Percentiles rank a stretch among this genome's conserved stretches.
These are phyloP conservation scores for Diaporthe citri DNA, from an alignment of 2,329 filamentous ascomycete species.

Conservation along the genomic window DNA sequence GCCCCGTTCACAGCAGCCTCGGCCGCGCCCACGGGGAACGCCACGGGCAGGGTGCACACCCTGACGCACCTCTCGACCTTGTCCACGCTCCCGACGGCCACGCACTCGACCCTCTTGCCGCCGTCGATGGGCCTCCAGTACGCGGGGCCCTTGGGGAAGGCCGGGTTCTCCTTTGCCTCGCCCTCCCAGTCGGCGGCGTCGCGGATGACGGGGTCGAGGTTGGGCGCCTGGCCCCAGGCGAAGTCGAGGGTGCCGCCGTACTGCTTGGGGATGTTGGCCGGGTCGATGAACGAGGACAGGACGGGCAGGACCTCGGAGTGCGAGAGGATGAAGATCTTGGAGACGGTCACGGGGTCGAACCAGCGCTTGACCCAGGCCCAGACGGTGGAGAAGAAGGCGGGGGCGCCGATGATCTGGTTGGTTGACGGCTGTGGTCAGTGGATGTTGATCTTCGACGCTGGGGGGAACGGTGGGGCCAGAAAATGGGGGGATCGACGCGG, in stretches of 20 bases:
- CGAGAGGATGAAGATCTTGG: conserved; percentile 93
- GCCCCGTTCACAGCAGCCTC: conserved; percentile 32
- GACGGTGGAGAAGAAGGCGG: conserved; percentile 90
- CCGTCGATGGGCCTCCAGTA: conserved; percentile 66
- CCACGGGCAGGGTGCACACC: conserved; percentile 63
- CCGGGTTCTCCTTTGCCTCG: conserved; percentile 55
- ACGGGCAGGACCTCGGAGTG: conserved; percentile 80
- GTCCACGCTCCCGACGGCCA: conserved; percentile 63
- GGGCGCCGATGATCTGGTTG: conserved; percentile 83
- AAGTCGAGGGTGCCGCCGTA: conserved; percentile 92
- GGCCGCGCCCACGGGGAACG: conserved; percentile 42
- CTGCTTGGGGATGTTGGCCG: conserved; percentile 85
- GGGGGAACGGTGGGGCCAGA: neutral
- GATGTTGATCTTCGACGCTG: neutral
- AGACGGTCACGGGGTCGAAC: conserved; percentile 94
- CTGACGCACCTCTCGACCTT: conserved; percentile 60
- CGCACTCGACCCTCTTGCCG: conserved; percentile 62
- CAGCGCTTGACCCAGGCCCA: conserved; percentile 97
- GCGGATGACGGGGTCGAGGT: conserved; percentile 74
- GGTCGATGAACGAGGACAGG: conserved; percentile 84
- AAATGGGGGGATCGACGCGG: neutral
- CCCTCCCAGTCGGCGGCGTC: conserved; percentile 63
- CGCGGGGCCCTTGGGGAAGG: conserved; percentile 69
- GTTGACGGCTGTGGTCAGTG: neutral
- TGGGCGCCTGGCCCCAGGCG: conserved; percentile 80